These are phyloP conservation scores for Esteya vermicola DNA, from an alignment of 2,329 filamentous ascomycete genomes.

Conservation along the genomic window DNA sequence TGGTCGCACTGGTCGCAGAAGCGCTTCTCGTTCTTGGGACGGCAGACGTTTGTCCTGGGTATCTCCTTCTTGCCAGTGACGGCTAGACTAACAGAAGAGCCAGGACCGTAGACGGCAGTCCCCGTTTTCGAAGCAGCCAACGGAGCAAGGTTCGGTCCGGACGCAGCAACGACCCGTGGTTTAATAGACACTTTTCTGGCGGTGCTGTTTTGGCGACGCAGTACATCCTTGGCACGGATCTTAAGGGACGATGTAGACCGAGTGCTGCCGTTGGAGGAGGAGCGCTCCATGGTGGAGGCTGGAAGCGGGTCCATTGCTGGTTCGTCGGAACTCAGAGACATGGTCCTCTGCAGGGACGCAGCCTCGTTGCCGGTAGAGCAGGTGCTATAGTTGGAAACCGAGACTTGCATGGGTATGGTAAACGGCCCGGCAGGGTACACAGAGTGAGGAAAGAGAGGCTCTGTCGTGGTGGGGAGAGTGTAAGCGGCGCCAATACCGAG, in stretches of 20 bases:
- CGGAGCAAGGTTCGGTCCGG: too few species aligned
- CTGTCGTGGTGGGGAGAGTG: background rate
- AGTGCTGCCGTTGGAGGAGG: constrained; percentile 32
- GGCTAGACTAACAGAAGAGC: constrained; percentile 11
- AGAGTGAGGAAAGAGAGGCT: background rate
- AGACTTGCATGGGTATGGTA: background rate
- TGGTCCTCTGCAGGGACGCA: background rate
- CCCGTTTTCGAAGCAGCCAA: too few species aligned
- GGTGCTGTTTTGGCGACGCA: constrained; percentile 29
- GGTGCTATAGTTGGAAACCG: background rate
- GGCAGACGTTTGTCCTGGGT: constrained; percentile 31
- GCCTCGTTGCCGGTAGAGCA: too few species aligned
- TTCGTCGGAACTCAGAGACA: too few species aligned
- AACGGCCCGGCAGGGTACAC: background rate
- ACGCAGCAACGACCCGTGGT: background rate
- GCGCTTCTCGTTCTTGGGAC: constrained; percentile 58
- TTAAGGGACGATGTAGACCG: constrained; percentile 31
- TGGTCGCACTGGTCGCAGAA: constrained; percentile 57
- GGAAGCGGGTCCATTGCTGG: background rate
- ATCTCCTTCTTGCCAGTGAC: constrained; percentile 29
- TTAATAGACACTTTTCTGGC: constrained; percentile 9
- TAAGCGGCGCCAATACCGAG: constrained; percentile 2
- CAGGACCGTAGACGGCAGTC: too few species aligned
- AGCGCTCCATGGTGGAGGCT: constrained; percentile 23
- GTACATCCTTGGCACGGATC: constrained; percentile 31